Evolutionary conservation across 495 filamentous ascomycete genomes (phyloP).

Genomic region (Glutinoglossum americanum): DNA sequence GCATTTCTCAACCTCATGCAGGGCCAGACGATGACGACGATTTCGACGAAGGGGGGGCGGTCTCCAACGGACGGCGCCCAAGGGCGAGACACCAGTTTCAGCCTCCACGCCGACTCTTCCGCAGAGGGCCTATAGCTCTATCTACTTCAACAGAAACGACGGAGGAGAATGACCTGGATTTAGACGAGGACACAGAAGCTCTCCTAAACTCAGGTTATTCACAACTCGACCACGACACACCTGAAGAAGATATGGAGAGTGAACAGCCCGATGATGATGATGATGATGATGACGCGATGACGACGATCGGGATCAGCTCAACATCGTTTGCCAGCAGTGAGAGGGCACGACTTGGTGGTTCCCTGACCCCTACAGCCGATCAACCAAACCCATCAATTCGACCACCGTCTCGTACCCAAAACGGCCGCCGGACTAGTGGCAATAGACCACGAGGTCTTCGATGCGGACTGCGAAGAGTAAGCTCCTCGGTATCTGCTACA

Average conservation of each 20-base stretch:
- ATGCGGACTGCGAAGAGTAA: neutral
- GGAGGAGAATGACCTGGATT: neutral
- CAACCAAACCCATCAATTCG: neutral
- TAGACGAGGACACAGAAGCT: conserved; percentile 2
- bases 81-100: neutral
- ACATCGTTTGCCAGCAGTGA: neutral
- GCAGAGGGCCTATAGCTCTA: conserved; percentile 2
- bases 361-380: conserved; percentile 3
- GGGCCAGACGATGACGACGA: conserved; percentile 1
- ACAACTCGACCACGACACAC: conserved; percentile 2
- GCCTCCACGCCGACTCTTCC: neutral
- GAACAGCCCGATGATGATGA: conserved; percentile 2
- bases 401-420: conserved; percentile 1
- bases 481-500: neutral
- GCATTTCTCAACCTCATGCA: neutral
- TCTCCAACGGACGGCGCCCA: conserved; percentile 3
- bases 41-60: conserved; percentile 6
- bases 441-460: neutral
- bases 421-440: neutral
- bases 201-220: conserved; percentile 1
- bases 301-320: neutral
- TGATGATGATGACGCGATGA: conserved; percentile 4
- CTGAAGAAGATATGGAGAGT: conserved; percentile 4
- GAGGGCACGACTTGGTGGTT: conserved; percentile 1
- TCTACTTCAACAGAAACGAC: conserved; percentile 1